Evolutionary conservation across 352 stramenopile species (phyloP).

Genomic region (Phytopythium helicoides): DNA sequence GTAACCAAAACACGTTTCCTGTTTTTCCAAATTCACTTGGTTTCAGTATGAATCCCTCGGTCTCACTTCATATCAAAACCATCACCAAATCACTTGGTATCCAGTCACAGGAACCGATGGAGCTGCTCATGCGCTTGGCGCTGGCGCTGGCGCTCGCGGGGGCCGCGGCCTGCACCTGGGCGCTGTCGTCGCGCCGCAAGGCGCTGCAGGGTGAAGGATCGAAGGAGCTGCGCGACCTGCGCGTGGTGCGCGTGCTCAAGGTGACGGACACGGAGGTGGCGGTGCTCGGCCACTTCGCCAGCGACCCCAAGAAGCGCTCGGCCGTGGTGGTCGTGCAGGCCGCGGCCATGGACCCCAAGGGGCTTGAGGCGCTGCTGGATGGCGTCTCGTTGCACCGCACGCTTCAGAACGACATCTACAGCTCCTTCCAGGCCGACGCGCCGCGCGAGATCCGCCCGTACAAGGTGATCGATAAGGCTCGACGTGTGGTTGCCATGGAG

Average conservation of each 20-base stretch:
- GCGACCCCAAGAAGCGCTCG: constrained; percentile 52
- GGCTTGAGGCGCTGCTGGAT: constrained; percentile 37
- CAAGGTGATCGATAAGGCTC: constrained; percentile 34
- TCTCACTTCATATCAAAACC: not conserved
- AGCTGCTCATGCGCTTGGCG: constrained; percentile 2
- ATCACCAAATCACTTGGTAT: not conserved
- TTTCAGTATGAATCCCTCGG: no score
- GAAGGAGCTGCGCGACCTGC: constrained; percentile 54
- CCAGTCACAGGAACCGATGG: constrained; percentile 1
- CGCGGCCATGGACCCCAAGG: constrained; percentile 46
- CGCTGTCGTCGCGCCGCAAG: constrained; percentile 30
- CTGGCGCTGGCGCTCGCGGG: constrained; percentile 4
- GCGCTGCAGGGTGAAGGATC: constrained; percentile 19
- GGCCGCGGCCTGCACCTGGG: constrained; percentile 24
- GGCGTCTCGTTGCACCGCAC: constrained; percentile 69
- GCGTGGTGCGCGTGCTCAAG: constrained; percentile 65
- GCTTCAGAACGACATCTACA: constrained; percentile 84
- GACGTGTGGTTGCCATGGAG: no score
- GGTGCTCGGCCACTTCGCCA: constrained; percentile 66
- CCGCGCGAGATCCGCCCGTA: constrained; percentile 66
- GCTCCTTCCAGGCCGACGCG: constrained; percentile 68
- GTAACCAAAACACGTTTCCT: no score
- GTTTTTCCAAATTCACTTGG: no score
- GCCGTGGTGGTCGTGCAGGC: constrained; percentile 73
- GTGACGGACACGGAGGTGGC: constrained; percentile 59